These are phyloP conservation scores for Omphalotus guepiniiformis DNA, from an alignment of 768 basidiomycete genomes.

Conservation along the genomic window DNA sequence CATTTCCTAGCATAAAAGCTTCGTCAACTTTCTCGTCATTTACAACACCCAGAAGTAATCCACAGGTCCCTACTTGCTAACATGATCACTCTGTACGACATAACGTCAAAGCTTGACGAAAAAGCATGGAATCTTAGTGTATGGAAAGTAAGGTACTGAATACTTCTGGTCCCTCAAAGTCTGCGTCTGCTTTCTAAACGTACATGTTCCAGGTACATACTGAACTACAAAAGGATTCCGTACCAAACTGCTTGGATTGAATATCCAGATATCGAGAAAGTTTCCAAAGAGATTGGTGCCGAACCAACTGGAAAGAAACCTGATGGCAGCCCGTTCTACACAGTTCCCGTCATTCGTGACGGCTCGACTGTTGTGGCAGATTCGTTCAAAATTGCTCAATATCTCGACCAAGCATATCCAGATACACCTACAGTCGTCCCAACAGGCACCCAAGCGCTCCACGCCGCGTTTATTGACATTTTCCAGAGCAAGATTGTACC, in stretches of 20 bases:
- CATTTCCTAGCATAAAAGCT: too few species aligned
- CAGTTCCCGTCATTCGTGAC: conserved; percentile 49
- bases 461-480: conserved; percentile 14
- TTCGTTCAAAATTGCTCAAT: too few species aligned
- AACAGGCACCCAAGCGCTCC: conserved; percentile 26
- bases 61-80: too few species aligned
- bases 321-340: conserved; percentile 34
- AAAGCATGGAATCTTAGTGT: conserved; percentile 3
- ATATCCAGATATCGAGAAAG: conserved; percentile 41
- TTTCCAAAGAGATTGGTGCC: conserved; percentile 32
- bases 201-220: conserved; percentile 20
- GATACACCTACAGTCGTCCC: too few species aligned
- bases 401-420: too few species aligned
- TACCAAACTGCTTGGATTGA: conserved; percentile 50
- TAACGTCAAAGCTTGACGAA: conserved; percentile 1
- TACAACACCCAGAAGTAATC: too few species aligned
- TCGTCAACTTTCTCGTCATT: too few species aligned
- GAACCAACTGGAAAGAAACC: conserved; percentile 26
- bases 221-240: conserved; percentile 32
- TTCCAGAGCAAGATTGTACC: neutral
- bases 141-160: neutral
- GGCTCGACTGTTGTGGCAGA: conserved; percentile 32
- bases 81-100: conserved; percentile 4
- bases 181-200: neutral
- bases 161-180: too few species aligned